phyloP scores from a whole-genome alignment of 2,329 filamentous ascomycete genomes.

The Amylocarpus encephaloides region DNA sequence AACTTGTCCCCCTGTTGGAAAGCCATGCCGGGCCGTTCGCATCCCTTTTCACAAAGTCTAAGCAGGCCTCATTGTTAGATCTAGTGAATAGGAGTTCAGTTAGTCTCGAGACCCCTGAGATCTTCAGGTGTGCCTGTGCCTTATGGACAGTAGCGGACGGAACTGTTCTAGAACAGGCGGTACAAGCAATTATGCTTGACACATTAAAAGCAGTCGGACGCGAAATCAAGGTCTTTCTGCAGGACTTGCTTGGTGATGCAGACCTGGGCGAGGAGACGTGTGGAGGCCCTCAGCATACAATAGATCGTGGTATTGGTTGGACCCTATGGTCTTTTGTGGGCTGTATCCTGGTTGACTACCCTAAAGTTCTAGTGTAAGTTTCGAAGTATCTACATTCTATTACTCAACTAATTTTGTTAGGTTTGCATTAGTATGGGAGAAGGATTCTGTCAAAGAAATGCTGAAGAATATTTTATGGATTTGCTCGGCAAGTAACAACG shows the following conservation, averaged over 20 bases:
- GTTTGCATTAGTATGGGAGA: constrained; percentile 15
- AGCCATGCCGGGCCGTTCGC: constrained; percentile 19
- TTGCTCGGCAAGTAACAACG: constrained; percentile 17
- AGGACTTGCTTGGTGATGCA: constrained; percentile 4
- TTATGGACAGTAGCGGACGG: constrained; percentile 18
- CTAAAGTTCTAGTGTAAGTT: constrained; percentile 24
- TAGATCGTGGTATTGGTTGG: constrained; percentile 18
- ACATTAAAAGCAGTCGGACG: constrained; percentile 13
- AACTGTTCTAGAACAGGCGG: constrained; percentile 9
- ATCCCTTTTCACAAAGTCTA: background rate
- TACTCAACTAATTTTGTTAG: constrained; percentile 15
- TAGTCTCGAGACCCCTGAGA: constrained; percentile 21
- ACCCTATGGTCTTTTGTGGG: constrained; percentile 18
- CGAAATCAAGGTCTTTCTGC: constrained; percentile 11
- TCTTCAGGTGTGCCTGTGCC: constrained; percentile 24
- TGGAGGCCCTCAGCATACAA: constrained; percentile 8
- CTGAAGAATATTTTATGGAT: constrained; percentile 26
- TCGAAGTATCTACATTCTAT: background rate
- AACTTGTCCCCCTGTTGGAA: constrained; percentile 12
- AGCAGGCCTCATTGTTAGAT: background rate
- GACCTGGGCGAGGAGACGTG: constrained; percentile 6
- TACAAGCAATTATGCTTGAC: constrained; percentile 13
- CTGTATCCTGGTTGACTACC: constrained; percentile 27
- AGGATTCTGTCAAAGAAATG: constrained; percentile 13
- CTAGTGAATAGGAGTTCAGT: background rate